Evolutionary conservation across 306 rosid genomes (phyloP).

Genomic region (Alnus glutinosa): DNA sequence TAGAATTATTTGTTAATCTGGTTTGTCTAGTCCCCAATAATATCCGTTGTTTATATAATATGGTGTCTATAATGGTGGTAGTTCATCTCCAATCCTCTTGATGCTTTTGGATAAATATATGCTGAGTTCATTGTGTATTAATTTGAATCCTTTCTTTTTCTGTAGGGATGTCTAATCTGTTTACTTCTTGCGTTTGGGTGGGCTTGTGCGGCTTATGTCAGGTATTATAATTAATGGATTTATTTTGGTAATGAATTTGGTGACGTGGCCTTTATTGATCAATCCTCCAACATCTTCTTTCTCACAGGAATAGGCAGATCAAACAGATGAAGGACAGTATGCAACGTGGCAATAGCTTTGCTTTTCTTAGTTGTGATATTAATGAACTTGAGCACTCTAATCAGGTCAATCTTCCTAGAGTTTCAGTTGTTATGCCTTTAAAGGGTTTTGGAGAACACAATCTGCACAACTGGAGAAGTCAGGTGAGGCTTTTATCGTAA

Average conservation of each 20-base stretch:
- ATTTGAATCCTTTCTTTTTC: conserved; percentile 3
- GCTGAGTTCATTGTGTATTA: conserved; percentile 1
- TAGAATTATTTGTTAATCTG: background rate
- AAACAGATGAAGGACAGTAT: conserved; percentile 57
- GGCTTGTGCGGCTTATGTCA: conserved; percentile 83
- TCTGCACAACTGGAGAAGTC: conserved; percentile 92
- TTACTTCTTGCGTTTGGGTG: conserved; percentile 77
- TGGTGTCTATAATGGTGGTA: background rate
- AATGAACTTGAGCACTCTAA: conserved; percentile 80
- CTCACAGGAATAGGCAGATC: conserved; percentile 77
- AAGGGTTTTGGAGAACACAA: conserved; percentile 99
- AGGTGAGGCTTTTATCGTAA: conserved; percentile 54
- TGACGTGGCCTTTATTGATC: background rate
- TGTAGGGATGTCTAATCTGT: conserved; percentile 84
- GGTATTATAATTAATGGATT: conserved; percentile 46
- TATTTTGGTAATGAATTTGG: conserved; percentile 13
- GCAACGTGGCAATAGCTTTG: conserved; percentile 63
- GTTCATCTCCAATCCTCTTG: background rate
- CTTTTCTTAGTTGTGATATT: conserved; percentile 78
- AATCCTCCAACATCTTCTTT: background rate
- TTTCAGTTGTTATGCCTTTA: conserved; percentile 85
- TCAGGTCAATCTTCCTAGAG: conserved; percentile 79
- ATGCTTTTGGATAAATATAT: conserved; percentile 14
- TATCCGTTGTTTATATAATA: background rate
- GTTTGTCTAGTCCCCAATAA: no score